Evolutionary conservation across 495 filamentous ascomycete species (phyloP).

Genomic region (Neurospora pannonica): DNA sequence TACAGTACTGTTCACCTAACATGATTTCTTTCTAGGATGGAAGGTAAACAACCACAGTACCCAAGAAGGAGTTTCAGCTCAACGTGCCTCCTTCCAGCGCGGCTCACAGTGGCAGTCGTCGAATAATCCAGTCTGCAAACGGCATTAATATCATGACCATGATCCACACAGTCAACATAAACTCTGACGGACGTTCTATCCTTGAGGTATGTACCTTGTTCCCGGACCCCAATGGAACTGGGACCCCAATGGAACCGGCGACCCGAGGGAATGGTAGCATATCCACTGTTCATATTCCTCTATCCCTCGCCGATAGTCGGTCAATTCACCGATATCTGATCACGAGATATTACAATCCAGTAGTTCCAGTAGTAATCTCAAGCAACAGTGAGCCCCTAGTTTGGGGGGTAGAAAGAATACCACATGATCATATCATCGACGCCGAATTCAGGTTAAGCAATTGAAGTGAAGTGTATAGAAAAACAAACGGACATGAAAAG

Average conservation of each 20-base stretch:
- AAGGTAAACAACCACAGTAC: background rate
- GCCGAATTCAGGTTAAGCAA: background rate
- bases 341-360: background rate
- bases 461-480: no score
- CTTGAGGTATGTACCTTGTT: background rate
- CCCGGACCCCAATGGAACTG: background rate
- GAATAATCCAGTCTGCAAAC: background rate
- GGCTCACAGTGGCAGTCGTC: background rate
- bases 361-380: background rate
- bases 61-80: background rate
- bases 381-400: background rate
- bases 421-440: background rate
- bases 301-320: background rate
- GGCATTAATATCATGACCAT: background rate
- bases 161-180: background rate
- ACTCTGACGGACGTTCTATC: background rate
- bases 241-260: background rate
- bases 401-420: background rate
- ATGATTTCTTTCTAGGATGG: background rate
- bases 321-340: background rate
- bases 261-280: background rate
- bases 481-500: no score
- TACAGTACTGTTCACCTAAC: background rate
- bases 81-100: background rate
- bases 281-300: background rate